Evolutionary conservation across 495 filamentous ascomycete genomes (phyloP).

Genomic region (Xylaria nigripes): DNA sequence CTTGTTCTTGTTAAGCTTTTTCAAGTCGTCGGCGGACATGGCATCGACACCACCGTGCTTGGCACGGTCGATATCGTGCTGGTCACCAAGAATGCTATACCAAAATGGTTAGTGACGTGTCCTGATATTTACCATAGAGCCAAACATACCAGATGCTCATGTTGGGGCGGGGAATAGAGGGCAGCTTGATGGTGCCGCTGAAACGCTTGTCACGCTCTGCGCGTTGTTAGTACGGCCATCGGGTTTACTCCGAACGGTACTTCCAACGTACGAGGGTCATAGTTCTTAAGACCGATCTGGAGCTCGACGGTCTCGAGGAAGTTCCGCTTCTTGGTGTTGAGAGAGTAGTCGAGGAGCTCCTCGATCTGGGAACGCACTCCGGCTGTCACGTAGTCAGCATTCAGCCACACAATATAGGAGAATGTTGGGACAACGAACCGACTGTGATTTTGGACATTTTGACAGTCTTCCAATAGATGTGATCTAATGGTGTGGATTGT

Average conservation of each 20-base stretch:
- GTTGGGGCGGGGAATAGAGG: conserved; percentile 79
- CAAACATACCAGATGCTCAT: conserved; percentile 79
- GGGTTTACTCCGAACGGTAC: background rate
- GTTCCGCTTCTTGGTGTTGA: conserved; percentile 97
- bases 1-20: conserved; percentile 99
- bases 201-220: conserved; percentile 99
- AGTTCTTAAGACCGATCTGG: conserved; percentile 99
- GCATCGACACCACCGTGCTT: conserved; percentile 96
- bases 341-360: conserved; percentile 86
- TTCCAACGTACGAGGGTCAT: conserved; percentile 59
- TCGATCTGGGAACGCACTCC: conserved; percentile 93
- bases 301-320: conserved; percentile 94
- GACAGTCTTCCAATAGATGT: conserved; percentile 59
- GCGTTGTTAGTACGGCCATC: background rate
- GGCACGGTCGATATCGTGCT: conserved; percentile 99
- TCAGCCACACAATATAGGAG: background rate
- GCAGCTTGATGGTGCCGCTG: conserved; percentile 95
- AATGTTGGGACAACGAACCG: conserved; percentile 46
- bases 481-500: conserved; percentile 66
- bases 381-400: conserved; percentile 48
- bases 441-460: conserved; percentile 85
- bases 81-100: conserved; percentile 80
- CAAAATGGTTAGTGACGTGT: conserved; percentile 29
- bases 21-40: conserved; percentile 96
- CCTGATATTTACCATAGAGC: conserved; percentile 7